Evolutionary conservation across 2,329 filamentous ascomycete genomes (phyloP).

Genomic region (Hymenoscyphus repandus): DNA sequence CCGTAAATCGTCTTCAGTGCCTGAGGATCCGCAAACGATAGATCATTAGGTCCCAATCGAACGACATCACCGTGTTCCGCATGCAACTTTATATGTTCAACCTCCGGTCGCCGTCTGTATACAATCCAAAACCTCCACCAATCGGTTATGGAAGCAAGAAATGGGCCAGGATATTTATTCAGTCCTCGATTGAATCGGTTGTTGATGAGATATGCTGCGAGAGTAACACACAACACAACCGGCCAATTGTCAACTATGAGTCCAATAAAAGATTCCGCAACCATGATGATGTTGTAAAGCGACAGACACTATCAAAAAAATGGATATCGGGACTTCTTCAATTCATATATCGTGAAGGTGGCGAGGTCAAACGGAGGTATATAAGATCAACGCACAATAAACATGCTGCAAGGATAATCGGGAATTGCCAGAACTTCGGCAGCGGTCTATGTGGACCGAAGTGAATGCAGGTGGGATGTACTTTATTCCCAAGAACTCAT

Average conservation of each 20-base stretch:
- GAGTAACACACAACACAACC: conserved; percentile 30
- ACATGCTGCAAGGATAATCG: not conserved
- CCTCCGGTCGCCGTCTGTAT: conserved; percentile 56
- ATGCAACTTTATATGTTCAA: conserved; percentile 64
- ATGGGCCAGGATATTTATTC: conserved; percentile 67
- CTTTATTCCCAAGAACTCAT: not conserved
- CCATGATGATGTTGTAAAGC: conserved; percentile 13
- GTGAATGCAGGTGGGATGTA: not conserved
- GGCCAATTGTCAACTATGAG: conserved; percentile 37
- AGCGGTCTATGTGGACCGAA: not conserved
- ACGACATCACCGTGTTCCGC: conserved; percentile 69
- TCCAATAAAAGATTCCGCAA: conserved; percentile 15
- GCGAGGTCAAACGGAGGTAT: not conserved
- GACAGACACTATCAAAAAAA: not conserved
- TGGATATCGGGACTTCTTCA: not conserved
- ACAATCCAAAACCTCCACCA: conserved; percentile 73
- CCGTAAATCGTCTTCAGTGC: conserved; percentile 75
- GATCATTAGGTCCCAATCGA: conserved; percentile 64
- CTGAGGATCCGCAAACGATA: conserved; percentile 70
- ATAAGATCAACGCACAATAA: not conserved
- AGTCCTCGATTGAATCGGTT: conserved; percentile 53
- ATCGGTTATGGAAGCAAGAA: conserved; percentile 63
- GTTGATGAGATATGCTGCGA: conserved; percentile 39
- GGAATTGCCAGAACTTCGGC: not conserved
- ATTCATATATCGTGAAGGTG: not conserved